Evolutionary conservation across 2,329 filamentous ascomycete genomes (phyloP).

Genomic region (Furcasterigmium sp.): DNA sequence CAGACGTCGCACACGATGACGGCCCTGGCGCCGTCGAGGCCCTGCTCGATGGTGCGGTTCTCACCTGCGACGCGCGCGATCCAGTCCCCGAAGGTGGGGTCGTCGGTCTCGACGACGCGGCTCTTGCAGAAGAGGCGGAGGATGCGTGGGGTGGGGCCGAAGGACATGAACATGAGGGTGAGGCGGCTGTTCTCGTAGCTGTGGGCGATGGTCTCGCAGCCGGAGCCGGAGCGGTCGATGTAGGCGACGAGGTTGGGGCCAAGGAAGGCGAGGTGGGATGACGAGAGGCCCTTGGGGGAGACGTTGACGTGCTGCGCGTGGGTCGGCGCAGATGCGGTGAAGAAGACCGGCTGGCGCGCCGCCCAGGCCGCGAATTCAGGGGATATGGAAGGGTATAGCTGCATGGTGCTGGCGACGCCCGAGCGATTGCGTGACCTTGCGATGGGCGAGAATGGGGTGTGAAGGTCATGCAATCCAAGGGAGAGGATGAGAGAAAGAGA

Average conservation of each 20-base stretch:
- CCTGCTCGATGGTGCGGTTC: slow-evolving; percentile 13
- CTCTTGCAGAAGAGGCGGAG: slow-evolving; percentile 58
- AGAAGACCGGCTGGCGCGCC: slow-evolving; percentile 66
- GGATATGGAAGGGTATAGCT: slow-evolving; percentile 51
- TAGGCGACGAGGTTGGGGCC: slow-evolving; percentile 58
- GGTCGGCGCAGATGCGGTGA: slow-evolving; percentile 66
- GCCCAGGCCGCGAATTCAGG: slow-evolving; percentile 58
- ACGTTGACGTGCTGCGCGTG: slow-evolving; percentile 68
- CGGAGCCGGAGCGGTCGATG: slow-evolving; percentile 69
- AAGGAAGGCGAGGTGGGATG: slow-evolving; percentile 57
- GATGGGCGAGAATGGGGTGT: too few relatives aligned
- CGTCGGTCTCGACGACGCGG: slow-evolving; percentile 54
- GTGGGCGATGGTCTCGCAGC: slow-evolving; percentile 71
- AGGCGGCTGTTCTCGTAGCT: slow-evolving; percentile 72
- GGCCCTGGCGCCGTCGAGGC: slow-evolving; percentile 47
- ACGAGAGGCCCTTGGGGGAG: slow-evolving; percentile 66
- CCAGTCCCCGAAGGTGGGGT: slow-evolving; percentile 39
- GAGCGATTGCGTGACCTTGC: too few relatives aligned
- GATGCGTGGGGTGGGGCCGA: slow-evolving; percentile 54
- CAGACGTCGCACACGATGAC: slow-evolving; percentile 58
- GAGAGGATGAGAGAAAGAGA: too few relatives aligned
- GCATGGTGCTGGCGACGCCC: slow-evolving; percentile 48
- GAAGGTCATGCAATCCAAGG: too few relatives aligned
- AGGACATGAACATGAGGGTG: slow-evolving; percentile 70
- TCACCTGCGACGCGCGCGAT: slow-evolving; percentile 37